phyloP scores from a whole-genome alignment of 1,284 basidiomycete genomes.

The Tetrapyrgos nigripes region DNA sequence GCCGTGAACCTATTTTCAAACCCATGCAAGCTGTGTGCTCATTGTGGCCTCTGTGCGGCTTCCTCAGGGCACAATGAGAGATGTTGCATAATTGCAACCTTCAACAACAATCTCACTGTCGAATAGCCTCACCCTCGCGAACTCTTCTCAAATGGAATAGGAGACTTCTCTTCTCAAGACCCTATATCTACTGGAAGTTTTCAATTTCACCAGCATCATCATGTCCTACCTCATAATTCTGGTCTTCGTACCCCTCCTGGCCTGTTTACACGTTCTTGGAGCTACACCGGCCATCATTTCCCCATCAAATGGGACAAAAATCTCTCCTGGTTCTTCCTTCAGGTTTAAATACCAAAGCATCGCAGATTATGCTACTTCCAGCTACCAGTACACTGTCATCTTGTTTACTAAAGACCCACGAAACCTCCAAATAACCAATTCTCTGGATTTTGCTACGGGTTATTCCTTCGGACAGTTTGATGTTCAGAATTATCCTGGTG shows the following conservation, averaged over 20 bases:
- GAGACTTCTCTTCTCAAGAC: no score
- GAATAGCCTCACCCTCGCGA: no score
- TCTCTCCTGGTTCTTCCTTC: slow-evolving; percentile 32
- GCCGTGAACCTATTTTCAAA: no score
- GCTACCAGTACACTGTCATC: slow-evolving; percentile 51
- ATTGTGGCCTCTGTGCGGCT: no score
- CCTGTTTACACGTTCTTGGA: neutral
- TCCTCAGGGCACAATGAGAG: no score
- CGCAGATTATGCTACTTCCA: slow-evolving; percentile 50
- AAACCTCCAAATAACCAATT: slow-evolving; percentile 26
- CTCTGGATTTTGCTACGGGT: slow-evolving; percentile 39
- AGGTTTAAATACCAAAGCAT: slow-evolving; percentile 46
- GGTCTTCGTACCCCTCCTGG: neutral
- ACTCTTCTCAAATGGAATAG: no score
- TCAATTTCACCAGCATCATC: no score
- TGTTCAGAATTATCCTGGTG: slow-evolving; percentile 50
- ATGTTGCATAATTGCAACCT: no score
- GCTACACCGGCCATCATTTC: slow-evolving; percentile 17
- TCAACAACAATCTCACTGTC: no score
- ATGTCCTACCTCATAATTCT: no score
- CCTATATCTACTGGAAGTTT: no score
- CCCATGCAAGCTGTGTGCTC: no score
- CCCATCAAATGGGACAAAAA: slow-evolving; percentile 34
- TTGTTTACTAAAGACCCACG: slow-evolving; percentile 37
- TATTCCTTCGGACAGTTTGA: slow-evolving; percentile 50